Conservation (phyloP, 371 early-diverging fungal species). For the Smittium mucronatum region DNA sequence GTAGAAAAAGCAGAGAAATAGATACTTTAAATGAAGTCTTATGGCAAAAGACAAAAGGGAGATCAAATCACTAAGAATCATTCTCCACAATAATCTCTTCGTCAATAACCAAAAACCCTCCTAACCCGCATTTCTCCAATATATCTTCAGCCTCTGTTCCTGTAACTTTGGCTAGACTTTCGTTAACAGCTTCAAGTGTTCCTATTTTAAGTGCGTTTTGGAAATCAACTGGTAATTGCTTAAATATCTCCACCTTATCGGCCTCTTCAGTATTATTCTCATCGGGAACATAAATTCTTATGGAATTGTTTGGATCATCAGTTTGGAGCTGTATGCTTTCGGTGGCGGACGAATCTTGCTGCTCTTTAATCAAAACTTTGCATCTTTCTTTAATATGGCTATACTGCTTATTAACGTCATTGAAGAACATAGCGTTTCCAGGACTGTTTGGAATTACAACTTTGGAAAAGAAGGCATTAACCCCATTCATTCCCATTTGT, state of each 20-base stretch:
- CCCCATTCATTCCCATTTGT: conserved; percentile 68
- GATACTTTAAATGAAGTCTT: no score
- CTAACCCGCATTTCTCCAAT: conserved; percentile 54
- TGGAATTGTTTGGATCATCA: conserved; percentile 45
- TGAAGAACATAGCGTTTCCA: conserved; percentile 61
- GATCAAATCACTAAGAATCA: no score
- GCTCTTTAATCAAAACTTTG: conserved; percentile 42
- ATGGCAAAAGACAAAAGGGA: no score
- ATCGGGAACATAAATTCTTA: conserved; percentile 36
- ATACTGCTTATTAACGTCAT: conserved; percentile 73
- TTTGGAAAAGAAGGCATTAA: conserved; percentile 69
- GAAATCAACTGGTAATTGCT: conserved; percentile 50
- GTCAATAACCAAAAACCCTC: conserved; percentile 43
- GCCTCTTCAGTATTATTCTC: conserved; percentile 23
- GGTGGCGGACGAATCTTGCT: conserved; percentile 36
- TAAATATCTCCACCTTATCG: conserved; percentile 49
- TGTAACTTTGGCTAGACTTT: conserved; percentile 48
- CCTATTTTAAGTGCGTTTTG: conserved; percentile 61
- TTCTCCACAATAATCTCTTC: conserved; percentile 9
- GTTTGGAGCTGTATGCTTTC: conserved; percentile 65
- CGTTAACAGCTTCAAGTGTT: conserved; percentile 70
- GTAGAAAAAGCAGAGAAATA: no score
- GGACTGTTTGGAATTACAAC: conserved; percentile 29
- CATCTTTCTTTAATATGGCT: conserved; percentile 63
- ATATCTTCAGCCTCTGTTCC: conserved; percentile 61